Base-by-base conservation (phyloP, 139 green algal genomes). In the Asterochloris erici region DNA sequence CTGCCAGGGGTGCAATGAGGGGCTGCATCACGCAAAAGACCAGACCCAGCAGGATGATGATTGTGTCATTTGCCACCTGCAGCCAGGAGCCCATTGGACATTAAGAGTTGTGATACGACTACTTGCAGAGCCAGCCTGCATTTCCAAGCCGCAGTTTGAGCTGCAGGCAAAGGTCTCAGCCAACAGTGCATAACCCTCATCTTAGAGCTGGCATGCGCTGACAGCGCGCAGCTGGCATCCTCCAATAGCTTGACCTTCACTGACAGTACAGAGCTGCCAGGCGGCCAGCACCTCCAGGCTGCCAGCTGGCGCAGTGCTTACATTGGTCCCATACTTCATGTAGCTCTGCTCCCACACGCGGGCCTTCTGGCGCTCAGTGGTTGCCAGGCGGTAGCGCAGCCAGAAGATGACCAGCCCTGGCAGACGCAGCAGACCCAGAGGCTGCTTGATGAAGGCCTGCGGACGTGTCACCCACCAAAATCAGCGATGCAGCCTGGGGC, bases 11-110 rank as follows among this genome's bases (percentile, higher is more conserved):
- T 9, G 87, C 79, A 54, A 97, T 90, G 82, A 97, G 85, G 13
- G 94, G 94, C 82, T 94, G 93, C 62, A 97, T 91, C 78, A 83
- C 86, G 76, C 84, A 90, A 85, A 92, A 97, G 11, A 86, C 86
- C 54, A 94, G 74, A 9, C 90, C 92, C 80, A 95, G 86, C 66
- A 96, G 83, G 19, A 96, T 78, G 28, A 79, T 81, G 6, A 96
- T 88, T 75, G 85, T 91, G 88, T 95, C 86, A 71, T 90, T 78
- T 23, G 92, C 85, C 16, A 93, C 70, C 24, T 86, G 68, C 61
- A 82, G 26, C 61, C 14, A 77, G 19, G 15, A 38, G 24, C 19
- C 66, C 6, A 1, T 24, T 71, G 17, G 66, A 71, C 21, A 9
- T 16, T 71, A 24, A 71, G 4, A 71, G 66, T 71, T 9, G 21